Conservation (phyloP, 2,329 filamentous ascomycete genomes). For the Diaporthe sp. region DNA sequence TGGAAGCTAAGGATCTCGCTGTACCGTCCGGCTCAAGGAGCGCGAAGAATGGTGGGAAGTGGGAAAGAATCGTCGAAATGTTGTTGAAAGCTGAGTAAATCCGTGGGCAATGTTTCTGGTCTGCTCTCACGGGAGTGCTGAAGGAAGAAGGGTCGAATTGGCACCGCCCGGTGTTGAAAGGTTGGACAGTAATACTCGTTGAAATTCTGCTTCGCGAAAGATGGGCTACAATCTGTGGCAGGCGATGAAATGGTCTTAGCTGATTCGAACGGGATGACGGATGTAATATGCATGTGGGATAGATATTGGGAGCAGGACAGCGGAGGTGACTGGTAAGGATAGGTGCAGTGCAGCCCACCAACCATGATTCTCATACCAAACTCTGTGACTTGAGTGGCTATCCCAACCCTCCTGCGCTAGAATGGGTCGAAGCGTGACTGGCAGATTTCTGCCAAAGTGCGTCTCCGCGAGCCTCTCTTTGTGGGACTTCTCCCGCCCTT, state of each 20-base stretch:
- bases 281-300: constrained; percentile 31
- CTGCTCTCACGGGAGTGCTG: not conserved
- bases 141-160: constrained; percentile 8
- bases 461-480: constrained; percentile 37
- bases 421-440: constrained; percentile 46
- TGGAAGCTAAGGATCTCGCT: constrained; percentile 13
- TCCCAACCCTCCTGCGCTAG: constrained; percentile 46
- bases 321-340: constrained; percentile 40
- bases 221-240: constrained; percentile 33
- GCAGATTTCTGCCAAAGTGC: constrained; percentile 44
- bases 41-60: not conserved
- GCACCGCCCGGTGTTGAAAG: constrained; percentile 12
- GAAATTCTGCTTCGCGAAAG: constrained; percentile 34
- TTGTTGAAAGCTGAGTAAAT: not conserved
- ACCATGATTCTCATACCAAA: constrained; percentile 48
- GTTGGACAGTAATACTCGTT: constrained; percentile 37
- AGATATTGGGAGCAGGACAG: constrained; percentile 39
- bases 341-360: constrained; percentile 51
- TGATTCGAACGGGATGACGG: constrained; percentile 37
- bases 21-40: constrained; percentile 1
- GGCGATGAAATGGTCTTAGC: constrained; percentile 44
- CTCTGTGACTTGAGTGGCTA: constrained; percentile 52
- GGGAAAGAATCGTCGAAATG: not conserved
- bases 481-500: constrained; percentile 22
- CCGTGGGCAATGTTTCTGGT: not conserved